These are phyloP conservation scores for Chrysoporthe austroafricana DNA, from an alignment of 2,329 filamentous ascomycete species.

Conservation along the genomic window DNA sequence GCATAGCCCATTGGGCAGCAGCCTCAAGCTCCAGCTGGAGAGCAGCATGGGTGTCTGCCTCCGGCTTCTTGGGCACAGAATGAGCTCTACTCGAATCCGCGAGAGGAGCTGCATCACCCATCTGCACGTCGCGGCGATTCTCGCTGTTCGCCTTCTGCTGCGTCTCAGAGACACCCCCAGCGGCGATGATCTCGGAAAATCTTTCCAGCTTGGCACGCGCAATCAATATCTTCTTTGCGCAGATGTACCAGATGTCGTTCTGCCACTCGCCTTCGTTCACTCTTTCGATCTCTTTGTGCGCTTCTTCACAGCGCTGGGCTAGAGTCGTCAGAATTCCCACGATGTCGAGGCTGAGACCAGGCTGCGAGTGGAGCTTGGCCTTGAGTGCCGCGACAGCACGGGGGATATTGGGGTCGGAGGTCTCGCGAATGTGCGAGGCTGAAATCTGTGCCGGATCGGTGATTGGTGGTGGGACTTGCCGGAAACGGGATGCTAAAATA, in stretches of 20 bases:
- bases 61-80: background rate
- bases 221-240: constrained; percentile 51
- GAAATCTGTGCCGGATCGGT: constrained; percentile 26
- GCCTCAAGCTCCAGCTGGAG: constrained; percentile 13
- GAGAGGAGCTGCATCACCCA: background rate
- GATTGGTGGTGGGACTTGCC: constrained; percentile 11
- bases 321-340: constrained; percentile 47
- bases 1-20: constrained; percentile 14
- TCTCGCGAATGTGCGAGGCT: constrained; percentile 32
- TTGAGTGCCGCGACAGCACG: constrained; percentile 46
- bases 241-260: constrained; percentile 53
- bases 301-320: constrained; percentile 48
- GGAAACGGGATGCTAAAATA: background rate
- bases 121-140: background rate
- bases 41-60: background rate
- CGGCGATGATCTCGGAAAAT: constrained; percentile 50
- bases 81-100: background rate
- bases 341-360: constrained; percentile 50
- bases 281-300: constrained; percentile 40
- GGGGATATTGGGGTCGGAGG: constrained; percentile 44
- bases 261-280: constrained; percentile 41
- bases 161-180: constrained; percentile 31
- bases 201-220: constrained; percentile 50
- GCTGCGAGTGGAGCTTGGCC: constrained; percentile 47
- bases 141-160: background rate